These are phyloP conservation scores for Xylaria castorea DNA, from an alignment of 495 filamentous ascomycete species.

Conservation along the genomic window DNA sequence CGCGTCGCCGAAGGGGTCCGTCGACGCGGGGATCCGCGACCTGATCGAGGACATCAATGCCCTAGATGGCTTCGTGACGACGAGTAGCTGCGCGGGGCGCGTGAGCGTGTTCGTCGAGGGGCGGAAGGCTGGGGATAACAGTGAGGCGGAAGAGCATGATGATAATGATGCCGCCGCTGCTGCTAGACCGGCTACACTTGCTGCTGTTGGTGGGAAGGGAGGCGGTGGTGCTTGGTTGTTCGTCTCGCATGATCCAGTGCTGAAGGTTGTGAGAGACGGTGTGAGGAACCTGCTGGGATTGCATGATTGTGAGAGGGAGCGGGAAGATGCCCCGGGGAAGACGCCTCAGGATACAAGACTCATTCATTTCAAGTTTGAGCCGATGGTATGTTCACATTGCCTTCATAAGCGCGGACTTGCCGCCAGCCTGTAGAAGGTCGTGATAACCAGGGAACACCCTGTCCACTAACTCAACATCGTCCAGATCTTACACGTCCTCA, in stretches of 20 bases:
- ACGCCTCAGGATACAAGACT: conserved; percentile 54
- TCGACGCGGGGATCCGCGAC: conserved; percentile 77
- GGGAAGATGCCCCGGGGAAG: conserved; percentile 23
- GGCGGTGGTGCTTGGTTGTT: conserved; percentile 83
- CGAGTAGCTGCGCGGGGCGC: conserved; percentile 87
- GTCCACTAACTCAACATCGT: not conserved
- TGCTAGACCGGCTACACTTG: conserved; percentile 41
- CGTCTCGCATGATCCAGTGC: conserved; percentile 80
- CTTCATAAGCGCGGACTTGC: not conserved
- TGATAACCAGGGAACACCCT: not conserved
- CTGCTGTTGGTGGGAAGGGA: conserved; percentile 77
- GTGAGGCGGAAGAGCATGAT: conserved; percentile 14
- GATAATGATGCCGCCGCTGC: too few species aligned
- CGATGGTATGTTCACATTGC: conserved; percentile 69
- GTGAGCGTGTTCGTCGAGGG: conserved; percentile 89
- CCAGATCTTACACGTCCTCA: conserved; percentile 87
- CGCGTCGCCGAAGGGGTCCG: conserved; percentile 82
- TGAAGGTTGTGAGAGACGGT: conserved; percentile 34
- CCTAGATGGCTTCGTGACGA: conserved; percentile 78
- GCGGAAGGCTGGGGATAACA: conserved; percentile 49
- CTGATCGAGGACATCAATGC: conserved; percentile 79
- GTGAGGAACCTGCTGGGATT: conserved; percentile 28
- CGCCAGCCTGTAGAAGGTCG: too few species aligned
- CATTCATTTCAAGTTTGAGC: conserved; percentile 91
- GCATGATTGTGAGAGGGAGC: not conserved